phyloP scores from a whole-genome alignment of 2,329 filamentous ascomycete species.

The Ceratocystis diversiconidia region DNA sequence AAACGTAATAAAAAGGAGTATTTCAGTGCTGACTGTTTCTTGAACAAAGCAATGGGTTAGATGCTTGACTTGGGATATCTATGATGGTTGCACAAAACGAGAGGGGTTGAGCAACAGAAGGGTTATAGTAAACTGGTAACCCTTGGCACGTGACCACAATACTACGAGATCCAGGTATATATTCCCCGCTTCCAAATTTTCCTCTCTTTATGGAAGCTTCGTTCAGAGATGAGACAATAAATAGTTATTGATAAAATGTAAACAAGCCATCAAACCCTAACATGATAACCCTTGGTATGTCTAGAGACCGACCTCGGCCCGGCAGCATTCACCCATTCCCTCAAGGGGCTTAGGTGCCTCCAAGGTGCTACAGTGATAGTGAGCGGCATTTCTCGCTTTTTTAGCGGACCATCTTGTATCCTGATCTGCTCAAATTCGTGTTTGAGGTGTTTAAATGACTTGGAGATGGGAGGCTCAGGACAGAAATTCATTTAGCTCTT shows the following conservation, averaged over 20 bases:
- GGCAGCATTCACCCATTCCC: background rate
- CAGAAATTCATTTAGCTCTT: background rate
- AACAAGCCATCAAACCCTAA: background rate
- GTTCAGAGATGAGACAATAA: no score
- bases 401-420: background rate
- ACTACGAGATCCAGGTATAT: no score
- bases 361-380: background rate
- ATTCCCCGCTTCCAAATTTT: no score
- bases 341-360: background rate
- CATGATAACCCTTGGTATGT: background rate
- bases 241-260: background rate
- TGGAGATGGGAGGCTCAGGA: background rate
- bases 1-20: background rate
- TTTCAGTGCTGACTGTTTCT: background rate
- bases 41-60: background rate
- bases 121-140: background rate
- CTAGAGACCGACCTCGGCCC: background rate
- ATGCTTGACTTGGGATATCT: background rate
- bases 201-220: no score
- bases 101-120: background rate
- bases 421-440: background rate
- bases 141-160: no score
- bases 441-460: conserved; percentile 3
- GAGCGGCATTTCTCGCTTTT: background rate
- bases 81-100: background rate